Evolutionary conservation across 2,329 filamentous ascomycete species (phyloP).

Genomic region (Diaporthe velutina): DNA sequence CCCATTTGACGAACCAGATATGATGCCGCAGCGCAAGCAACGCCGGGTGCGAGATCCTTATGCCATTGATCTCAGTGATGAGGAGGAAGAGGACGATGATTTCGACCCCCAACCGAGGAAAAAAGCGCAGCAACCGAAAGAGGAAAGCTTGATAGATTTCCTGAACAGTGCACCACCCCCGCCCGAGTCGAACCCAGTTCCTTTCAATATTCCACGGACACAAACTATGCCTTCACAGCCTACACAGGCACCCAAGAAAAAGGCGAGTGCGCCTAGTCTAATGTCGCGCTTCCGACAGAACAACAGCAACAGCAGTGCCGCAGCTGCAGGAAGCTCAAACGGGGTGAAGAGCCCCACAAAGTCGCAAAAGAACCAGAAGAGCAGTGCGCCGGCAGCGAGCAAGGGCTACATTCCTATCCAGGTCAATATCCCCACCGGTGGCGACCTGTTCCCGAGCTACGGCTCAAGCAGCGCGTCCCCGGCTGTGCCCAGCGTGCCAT

Average conservation of each 20-base stretch:
- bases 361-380: conserved; percentile 54
- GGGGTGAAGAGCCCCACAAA: conserved; percentile 46
- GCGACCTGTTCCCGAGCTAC: conserved; percentile 55
- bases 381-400: conserved; percentile 43
- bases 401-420: conserved; percentile 66
- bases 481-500: conserved; percentile 38
- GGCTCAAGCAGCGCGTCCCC: conserved; percentile 45
- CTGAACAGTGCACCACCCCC: conserved; percentile 78
- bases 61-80: conserved; percentile 86
- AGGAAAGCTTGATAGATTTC: conserved; percentile 82
- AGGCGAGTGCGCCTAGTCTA: conserved; percentile 72
- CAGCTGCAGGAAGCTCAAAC: conserved; percentile 46
- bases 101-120: conserved; percentile 60
- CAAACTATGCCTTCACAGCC: conserved; percentile 50
- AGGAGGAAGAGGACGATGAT: conserved; percentile 70
- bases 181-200: conserved; percentile 56
- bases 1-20: conserved; percentile 60
- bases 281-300: conserved; percentile 69
- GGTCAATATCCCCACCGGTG: conserved; percentile 60
- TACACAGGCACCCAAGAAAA: conserved; percentile 64
- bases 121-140: conserved; percentile 59
- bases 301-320: conserved; percentile 49
- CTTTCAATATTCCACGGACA: conserved; percentile 51
- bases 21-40: conserved; percentile 79
- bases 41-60: conserved; percentile 89